These are phyloP conservation scores for Colletotrichum sp. DNA, from an alignment of 2,329 filamentous ascomycete genomes.

Conservation along the genomic window DNA sequence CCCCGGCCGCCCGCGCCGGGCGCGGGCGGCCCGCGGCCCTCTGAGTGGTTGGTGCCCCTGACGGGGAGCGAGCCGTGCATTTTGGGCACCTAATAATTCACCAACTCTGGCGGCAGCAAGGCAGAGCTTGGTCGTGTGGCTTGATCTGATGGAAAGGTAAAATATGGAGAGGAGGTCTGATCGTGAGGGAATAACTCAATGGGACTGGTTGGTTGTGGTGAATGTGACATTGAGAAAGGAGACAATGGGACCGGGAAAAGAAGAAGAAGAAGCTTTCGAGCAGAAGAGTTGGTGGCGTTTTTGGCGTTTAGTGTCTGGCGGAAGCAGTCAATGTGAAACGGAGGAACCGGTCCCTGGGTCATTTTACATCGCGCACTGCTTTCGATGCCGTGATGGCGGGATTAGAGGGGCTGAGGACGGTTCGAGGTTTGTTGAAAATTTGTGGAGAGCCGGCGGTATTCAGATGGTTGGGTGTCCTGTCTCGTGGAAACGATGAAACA, in stretches of 20 bases:
- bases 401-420: not conserved
- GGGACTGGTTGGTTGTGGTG: not conserved
- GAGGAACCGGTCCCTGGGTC: not conserved
- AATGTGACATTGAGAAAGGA: not conserved
- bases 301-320: not conserved
- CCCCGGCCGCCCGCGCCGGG: too few species aligned
- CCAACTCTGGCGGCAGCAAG: not conserved
- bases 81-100: not conserved
- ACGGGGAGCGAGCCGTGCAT: not conserved
- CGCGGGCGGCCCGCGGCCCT: too few species aligned
- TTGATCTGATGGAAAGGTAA: not conserved
- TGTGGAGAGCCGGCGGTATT: not conserved
- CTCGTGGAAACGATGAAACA: not conserved
- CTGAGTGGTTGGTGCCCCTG: not conserved
- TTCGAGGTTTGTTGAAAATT: not conserved
- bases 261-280: not conserved
- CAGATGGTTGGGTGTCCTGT: not conserved
- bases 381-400: not conserved
- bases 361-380: not conserved
- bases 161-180: not conserved
- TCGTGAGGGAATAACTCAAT: too few species aligned
- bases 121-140: not conserved
- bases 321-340: slow-evolving; percentile 5
- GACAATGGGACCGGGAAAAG: not conserved
- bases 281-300: not conserved